Conservation (phyloP, 2,329 filamentous ascomycete genomes). For the Pseudogymnoascus sp. region DNA sequence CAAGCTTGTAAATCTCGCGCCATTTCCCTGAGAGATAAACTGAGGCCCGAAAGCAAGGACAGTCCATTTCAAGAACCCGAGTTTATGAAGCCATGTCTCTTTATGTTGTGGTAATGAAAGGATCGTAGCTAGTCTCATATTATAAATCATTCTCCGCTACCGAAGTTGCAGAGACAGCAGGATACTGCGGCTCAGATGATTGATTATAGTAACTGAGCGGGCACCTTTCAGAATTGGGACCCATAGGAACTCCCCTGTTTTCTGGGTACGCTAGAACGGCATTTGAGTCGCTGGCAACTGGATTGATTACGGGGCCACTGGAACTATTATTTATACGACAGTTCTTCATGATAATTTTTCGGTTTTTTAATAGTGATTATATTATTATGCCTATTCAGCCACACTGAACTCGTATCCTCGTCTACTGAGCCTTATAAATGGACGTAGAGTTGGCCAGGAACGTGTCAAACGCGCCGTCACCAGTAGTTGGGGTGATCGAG, state of each 20-base stretch:
- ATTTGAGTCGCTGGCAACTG: not conserved
- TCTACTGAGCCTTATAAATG: not conserved
- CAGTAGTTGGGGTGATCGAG: not conserved
- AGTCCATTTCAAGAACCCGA: conserved; percentile 3
- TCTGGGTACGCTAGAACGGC: not conserved
- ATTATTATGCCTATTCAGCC: not conserved
- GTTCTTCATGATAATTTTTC: too few species aligned
- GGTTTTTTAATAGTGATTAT: too few species aligned
- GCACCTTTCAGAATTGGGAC: not conserved
- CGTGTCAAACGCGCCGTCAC: not conserved
- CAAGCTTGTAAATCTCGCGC: conserved; percentile 1
- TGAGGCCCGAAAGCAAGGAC: not conserved
- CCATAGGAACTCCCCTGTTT: not conserved
- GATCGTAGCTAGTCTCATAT: not conserved
- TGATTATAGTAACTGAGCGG: not conserved
- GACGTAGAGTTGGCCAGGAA: not conserved
- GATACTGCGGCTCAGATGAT: not conserved
- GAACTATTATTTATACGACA: too few species aligned
- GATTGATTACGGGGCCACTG: not conserved
- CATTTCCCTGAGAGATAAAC: conserved; percentile 2
- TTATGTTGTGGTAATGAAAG: conserved; percentile 9
- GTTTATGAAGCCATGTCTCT: conserved; percentile 11
- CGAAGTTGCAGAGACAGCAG: not conserved
- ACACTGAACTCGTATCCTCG: not conserved
- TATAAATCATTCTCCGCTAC: not conserved